phyloP scores from a whole-genome alignment of 23 red algal species.

The Cyanidium caldarium region DNA sequence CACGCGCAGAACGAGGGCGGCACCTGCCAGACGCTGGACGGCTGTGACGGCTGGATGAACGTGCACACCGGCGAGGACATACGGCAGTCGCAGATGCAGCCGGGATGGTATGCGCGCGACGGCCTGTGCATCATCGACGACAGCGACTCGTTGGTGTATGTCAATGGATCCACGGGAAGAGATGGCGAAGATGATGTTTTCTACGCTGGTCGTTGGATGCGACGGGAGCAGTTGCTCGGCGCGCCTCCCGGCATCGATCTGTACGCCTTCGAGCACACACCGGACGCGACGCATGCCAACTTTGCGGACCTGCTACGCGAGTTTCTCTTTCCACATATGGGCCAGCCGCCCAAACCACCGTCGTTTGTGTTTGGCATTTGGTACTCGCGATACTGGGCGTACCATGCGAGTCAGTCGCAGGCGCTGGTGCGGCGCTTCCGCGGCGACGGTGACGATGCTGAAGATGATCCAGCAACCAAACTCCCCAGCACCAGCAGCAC shows the following conservation, averaged over 20 bases:
- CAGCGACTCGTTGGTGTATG: background rate
- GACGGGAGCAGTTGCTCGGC: background rate
- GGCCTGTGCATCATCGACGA: conserved; percentile 11
- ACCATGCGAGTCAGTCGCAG: background rate
- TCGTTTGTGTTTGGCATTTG: background rate
- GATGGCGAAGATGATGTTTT: conserved; percentile 3
- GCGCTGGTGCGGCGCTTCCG: background rate
- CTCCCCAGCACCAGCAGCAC: too few species aligned
- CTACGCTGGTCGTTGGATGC: background rate
- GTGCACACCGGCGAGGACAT: background rate
- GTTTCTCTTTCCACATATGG: conserved; percentile 15
- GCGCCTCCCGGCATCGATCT: background rate
- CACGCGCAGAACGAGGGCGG: conserved; percentile 6
- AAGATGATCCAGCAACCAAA: too few species aligned
- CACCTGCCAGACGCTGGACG: conserved; percentile 9
- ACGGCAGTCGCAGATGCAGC: background rate
- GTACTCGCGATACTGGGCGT: conserved; percentile 18
- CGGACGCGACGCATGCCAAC: background rate
- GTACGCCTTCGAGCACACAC: background rate
- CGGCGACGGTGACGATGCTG: background rate
- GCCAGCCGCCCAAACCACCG: background rate
- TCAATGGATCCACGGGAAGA: background rate
- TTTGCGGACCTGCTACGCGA: background rate
- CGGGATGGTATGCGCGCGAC: background rate
- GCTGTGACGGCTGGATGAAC: conserved; percentile 7